Conservation (phyloP, 1,139 yeast species). For the Sugiyamaella xylanicola region DNA sequence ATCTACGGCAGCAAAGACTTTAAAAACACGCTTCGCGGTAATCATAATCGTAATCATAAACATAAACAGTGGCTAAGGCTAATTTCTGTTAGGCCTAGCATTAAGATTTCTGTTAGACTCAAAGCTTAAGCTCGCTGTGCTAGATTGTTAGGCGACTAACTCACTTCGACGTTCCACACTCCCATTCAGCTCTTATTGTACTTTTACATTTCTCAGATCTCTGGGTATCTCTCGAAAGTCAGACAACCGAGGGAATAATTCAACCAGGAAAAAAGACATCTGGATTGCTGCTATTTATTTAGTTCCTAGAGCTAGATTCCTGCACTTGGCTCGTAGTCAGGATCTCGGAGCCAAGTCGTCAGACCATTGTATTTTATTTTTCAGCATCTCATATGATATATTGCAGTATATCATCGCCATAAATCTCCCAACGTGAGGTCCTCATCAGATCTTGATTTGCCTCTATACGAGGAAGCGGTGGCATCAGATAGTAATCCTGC, state of each 20-base stretch:
- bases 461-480: slow-evolving; percentile 24
- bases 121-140: no score
- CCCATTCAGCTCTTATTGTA: not conserved
- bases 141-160: no score
- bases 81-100: not conserved
- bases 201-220: no score
- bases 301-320: no score
- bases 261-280: no score
- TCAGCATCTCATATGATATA: not conserved
- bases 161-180: no score
- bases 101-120: no score
- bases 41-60: not conserved
- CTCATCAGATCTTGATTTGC: slow-evolving; percentile 26
- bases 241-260: no score
- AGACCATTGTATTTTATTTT: not conserved
- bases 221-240: no score
- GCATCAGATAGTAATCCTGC: slow-evolving; percentile 13
- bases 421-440: slow-evolving; percentile 21
- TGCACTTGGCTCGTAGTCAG: not conserved
- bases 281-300: no score
- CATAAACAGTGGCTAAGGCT: no score
- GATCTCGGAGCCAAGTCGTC: not conserved
- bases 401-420: slow-evolving; percentile 4
- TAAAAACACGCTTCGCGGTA: not conserved
- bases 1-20: not conserved